These are phyloP conservation scores for Psidium guajava DNA, from an alignment of 345 rosid genomes.

Conservation along the genomic window DNA sequence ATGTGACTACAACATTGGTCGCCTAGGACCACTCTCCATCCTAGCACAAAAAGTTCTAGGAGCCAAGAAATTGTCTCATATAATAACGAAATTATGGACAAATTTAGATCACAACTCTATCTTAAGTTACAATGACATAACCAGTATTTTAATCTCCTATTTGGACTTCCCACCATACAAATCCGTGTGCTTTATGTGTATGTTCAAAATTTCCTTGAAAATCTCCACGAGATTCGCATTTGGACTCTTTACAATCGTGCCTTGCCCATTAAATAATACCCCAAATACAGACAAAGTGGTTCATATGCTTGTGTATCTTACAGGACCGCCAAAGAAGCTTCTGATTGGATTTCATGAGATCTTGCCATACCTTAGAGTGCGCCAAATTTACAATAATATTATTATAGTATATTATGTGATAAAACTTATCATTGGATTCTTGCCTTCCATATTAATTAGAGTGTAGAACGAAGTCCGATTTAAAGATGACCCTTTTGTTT, in stretches of 20 bases:
- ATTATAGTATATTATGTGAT: neutral
- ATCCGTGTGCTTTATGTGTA: neutral
- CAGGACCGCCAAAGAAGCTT: neutral
- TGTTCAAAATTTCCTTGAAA: neutral
- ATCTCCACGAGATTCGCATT: neutral
- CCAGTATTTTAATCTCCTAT: neutral
- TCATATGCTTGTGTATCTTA: neutral
- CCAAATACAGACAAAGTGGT: neutral
- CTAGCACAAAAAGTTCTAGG: neutral
- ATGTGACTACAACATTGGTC: neutral
- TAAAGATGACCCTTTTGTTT: neutral
- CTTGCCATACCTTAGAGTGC: neutral
- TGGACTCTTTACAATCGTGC: neutral
- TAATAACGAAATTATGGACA: neutral
- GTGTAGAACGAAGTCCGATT: neutral
- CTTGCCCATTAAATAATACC: neutral
- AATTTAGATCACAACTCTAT: neutral
- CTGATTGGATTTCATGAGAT: neutral
- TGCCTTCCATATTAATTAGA: neutral
- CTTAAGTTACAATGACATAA: too few species aligned
- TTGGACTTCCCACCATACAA: neutral
- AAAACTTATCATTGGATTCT: neutral
- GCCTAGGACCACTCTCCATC: neutral
- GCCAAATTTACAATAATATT: neutral
- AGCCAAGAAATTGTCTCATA: neutral